These are phyloP conservation scores for Trichothecium roseum DNA, from an alignment of 2,329 filamentous ascomycete genomes.

Conservation along the genomic window DNA sequence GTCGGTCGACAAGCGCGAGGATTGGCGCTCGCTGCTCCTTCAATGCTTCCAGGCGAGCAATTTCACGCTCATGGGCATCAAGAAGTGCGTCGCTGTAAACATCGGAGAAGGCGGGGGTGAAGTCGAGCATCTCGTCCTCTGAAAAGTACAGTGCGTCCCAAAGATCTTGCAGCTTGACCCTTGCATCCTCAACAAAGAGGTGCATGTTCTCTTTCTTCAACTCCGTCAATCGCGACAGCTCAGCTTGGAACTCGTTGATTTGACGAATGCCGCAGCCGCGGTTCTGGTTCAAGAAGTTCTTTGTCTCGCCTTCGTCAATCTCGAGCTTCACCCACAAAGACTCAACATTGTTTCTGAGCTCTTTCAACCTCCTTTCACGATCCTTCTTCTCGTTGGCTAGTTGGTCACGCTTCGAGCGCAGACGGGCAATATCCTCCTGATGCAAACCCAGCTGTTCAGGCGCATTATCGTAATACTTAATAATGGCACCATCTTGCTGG, in stretches of 20 bases:
- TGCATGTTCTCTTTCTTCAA: constrained; percentile 92
- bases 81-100: constrained; percentile 94
- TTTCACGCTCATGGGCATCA: constrained; percentile 89
- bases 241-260: constrained; percentile 94
- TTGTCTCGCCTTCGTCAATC: constrained; percentile 72
- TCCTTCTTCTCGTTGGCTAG: constrained; percentile 79
- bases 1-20: constrained; percentile 70
- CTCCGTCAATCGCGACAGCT: constrained; percentile 76
- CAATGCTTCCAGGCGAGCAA: constrained; percentile 68
- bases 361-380: constrained; percentile 66
- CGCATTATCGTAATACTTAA: constrained; percentile 80
- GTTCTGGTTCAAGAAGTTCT: constrained; percentile 76
- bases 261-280: constrained; percentile 83
- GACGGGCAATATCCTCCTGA: constrained; percentile 67
- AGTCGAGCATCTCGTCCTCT: constrained; percentile 97
- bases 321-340: constrained; percentile 81
- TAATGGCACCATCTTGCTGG: constrained; percentile 78
- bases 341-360: constrained; percentile 71
- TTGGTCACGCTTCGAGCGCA: constrained; percentile 69
- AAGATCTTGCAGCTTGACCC: constrained; percentile 81
- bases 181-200: constrained; percentile 88
- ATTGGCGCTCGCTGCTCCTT: constrained; percentile 81
- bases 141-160: constrained; percentile 94
- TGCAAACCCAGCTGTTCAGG: constrained; percentile 92
- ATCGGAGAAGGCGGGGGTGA: constrained; percentile 92